A percentile compares a stretch with the other conserved stretches of the same genome.
Evolutionary conservation across 805 yeast genomes (phyloP).

Genomic region (Kazachstania martiniae): DNA sequence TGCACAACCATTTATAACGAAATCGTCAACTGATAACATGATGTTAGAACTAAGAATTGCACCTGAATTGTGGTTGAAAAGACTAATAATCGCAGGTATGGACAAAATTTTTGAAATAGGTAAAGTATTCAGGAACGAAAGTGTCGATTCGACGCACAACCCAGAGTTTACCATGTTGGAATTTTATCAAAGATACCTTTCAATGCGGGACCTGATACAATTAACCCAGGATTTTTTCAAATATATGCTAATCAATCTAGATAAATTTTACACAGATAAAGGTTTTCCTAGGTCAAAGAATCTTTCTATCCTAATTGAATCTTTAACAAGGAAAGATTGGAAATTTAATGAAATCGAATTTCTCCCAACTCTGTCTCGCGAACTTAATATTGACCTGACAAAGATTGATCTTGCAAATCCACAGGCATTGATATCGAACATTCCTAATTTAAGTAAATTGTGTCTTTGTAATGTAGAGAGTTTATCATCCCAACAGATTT

Average conservation of each 20-base stretch:
- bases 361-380: slow-evolving; percentile 19
- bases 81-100: slow-evolving; percentile 72
- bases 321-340: slow-evolving; percentile 12
- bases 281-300: background rate
- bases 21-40: slow-evolving; percentile 23
- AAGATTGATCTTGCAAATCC: slow-evolving; percentile 25
- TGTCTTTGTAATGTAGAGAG: slow-evolving; percentile 1
- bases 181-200: slow-evolving; percentile 66
- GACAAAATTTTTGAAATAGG: slow-evolving; percentile 86
- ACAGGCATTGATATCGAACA: slow-evolving; percentile 3
- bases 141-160: slow-evolving; percentile 85
- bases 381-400: slow-evolving; percentile 11
- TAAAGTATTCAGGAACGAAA: slow-evolving; percentile 79
- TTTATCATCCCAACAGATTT: slow-evolving; percentile 43
- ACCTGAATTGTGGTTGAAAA: slow-evolving; percentile 90
- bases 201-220: slow-evolving; percentile 53
- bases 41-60: slow-evolving; percentile 70
- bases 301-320: slow-evolving; percentile 2
- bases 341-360: slow-evolving; percentile 25
- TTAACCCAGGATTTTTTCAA: slow-evolving; percentile 50
- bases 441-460: slow-evolving; percentile 6
- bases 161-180: slow-evolving; percentile 92
- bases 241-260: slow-evolving; percentile 25
- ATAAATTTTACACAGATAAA: slow-evolving; percentile 1
- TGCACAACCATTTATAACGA: slow-evolving; percentile 76